These are phyloP conservation scores for Botrytis medusae DNA, from an alignment of 2,329 filamentous ascomycete genomes.

Conservation along the genomic window DNA sequence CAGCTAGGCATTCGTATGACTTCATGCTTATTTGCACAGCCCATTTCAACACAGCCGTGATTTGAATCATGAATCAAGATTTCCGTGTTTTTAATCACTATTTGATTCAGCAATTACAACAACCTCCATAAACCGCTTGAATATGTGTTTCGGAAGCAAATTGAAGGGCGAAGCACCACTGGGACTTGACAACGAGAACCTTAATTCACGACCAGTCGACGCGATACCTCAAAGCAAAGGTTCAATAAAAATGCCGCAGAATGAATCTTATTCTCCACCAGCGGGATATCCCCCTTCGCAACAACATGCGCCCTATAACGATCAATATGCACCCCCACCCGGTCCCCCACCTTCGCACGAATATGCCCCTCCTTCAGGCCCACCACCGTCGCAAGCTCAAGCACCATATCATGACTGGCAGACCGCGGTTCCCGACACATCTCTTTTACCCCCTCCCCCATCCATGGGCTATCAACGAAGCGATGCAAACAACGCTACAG, in stretches of 20 bases:
- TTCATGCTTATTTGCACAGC: not conserved
- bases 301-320: constrained; percentile 37
- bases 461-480: constrained; percentile 65
- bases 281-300: constrained; percentile 26
- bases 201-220: constrained; percentile 34
- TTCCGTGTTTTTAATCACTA: not conserved
- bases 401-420: constrained; percentile 65
- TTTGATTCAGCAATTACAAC: not conserved
- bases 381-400: constrained; percentile 39
- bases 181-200: constrained; percentile 19
- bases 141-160: constrained; percentile 37
- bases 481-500: constrained; percentile 67
- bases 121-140: not conserved
- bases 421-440: constrained; percentile 67
- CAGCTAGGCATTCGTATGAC: not conserved
- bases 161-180: constrained; percentile 32
- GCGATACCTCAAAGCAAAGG: constrained; percentile 23
- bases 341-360: constrained; percentile 42
- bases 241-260: constrained; percentile 34
- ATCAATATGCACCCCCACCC: constrained; percentile 26
- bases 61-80: not conserved
- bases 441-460: constrained; percentile 71
- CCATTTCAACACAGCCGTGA: not conserved
- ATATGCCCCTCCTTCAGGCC: constrained; percentile 44
- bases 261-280: constrained; percentile 40